Percentiles rank a stretch among this genome's conserved stretches.
Conservation (phyloP, 179 eudicot genomes). For the Heliamphora pulchella region DNA sequence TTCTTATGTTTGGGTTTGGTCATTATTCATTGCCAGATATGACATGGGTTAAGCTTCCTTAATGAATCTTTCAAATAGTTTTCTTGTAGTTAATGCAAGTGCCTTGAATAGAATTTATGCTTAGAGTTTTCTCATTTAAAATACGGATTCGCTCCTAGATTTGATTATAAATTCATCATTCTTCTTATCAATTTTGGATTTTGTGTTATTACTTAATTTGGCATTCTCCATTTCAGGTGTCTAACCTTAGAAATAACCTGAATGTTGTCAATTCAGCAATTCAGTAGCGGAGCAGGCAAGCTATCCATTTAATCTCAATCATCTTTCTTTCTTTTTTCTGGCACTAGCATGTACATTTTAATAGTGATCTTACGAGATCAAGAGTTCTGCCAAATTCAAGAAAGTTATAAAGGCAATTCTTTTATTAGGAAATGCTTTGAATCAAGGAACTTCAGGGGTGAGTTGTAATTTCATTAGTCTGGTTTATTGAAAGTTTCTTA, state of each 20-base stretch:
- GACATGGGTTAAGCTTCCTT: neutral
- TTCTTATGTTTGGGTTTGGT: neutral
- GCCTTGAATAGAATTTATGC: conserved; percentile 76
- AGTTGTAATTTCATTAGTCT: conserved; percentile 21
- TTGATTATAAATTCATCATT: conserved; percentile 11
- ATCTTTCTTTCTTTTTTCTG: neutral
- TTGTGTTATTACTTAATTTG: neutral
- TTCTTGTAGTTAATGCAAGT: conserved; percentile 87
- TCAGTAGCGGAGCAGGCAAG: conserved; percentile 71
- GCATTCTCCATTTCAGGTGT: conserved; percentile 39
- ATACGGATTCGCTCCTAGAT: conserved; percentile 77
- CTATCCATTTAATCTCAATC: conserved; percentile 4
- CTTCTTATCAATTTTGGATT: neutral
- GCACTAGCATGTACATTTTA: neutral
- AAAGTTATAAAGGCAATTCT: conserved; percentile 82
- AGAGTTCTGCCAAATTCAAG: conserved; percentile 65
- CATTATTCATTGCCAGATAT: neutral
- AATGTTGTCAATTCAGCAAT: conserved; percentile 41
- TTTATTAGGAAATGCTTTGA: conserved; percentile 81
- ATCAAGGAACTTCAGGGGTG: conserved; percentile 98
- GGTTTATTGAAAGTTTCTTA: neutral
- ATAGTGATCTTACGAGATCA: conserved; percentile 48
- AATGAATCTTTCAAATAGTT: conserved; percentile 39
- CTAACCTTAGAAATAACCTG: conserved; percentile 65
- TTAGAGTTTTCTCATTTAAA: conserved; percentile 84